phyloP scores from a whole-genome alignment of 306 rosid genomes.

The Glycyrrhiza uralensis region DNA sequence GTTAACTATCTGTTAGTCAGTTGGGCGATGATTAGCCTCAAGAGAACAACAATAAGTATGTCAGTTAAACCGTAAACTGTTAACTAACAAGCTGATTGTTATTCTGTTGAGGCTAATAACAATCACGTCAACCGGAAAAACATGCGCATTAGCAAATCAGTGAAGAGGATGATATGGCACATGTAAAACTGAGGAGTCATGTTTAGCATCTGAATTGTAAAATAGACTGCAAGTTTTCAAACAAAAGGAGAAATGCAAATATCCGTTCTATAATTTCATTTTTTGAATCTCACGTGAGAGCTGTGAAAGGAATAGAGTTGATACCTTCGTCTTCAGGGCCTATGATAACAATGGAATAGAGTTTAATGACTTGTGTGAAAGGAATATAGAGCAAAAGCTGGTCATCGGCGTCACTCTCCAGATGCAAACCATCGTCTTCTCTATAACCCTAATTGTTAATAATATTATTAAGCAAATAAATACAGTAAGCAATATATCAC shows the following conservation, averaged over 20 bases:
- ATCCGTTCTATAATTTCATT: too few species aligned
- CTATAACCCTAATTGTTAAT: slow-evolving; percentile 90
- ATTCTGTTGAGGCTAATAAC: too few species aligned
- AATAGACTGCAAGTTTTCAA: not conserved
- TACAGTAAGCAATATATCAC: not conserved
- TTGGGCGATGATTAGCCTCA: too few species aligned
- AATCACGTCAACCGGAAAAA: slow-evolving; percentile 1
- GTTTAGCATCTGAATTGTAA: not conserved
- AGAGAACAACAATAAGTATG: too few species aligned
- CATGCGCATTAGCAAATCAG: not conserved
- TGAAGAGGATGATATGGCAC: not conserved
- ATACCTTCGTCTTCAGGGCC: slow-evolving; percentile 94
- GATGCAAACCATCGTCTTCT: slow-evolving; percentile 85
- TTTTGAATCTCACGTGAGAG: too few species aligned
- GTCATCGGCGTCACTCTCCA: slow-evolving; percentile 98
- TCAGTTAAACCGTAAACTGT: too few species aligned
- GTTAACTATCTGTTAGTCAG: too few species aligned
- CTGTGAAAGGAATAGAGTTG: too few species aligned
- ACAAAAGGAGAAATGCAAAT: not conserved
- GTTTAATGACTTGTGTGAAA: slow-evolving; percentile 80
- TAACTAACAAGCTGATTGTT: too few species aligned
- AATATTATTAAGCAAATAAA: slow-evolving; percentile 8
- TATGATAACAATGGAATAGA: slow-evolving; percentile 61
- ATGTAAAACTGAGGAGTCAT: not conserved
- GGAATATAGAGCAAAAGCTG: slow-evolving; percentile 92